These are phyloP conservation scores for Starmerella riodocensis DNA, from an alignment of 805 yeast genomes.

Conservation along the genomic window DNA sequence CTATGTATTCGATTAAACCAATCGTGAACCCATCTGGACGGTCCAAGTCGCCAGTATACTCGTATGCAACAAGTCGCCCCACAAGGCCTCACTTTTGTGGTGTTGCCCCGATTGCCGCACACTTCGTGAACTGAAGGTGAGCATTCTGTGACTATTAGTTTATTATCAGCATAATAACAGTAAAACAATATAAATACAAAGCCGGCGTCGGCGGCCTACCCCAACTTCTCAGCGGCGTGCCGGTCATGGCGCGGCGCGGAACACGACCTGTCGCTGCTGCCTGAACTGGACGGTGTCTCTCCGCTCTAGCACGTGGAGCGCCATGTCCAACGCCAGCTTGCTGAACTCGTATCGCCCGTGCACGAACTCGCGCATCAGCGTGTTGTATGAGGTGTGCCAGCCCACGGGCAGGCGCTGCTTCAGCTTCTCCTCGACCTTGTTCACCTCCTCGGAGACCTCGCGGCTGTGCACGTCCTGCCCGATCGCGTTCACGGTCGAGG, in stretches of 20 bases:
- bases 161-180: too few species aligned
- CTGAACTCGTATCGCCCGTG: conserved; percentile 33
- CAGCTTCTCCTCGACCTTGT: conserved; percentile 68
- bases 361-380: conserved; percentile 65
- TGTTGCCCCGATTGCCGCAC: too few species aligned
- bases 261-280: conserved; percentile 71
- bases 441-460: conserved; percentile 46
- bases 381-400: conserved; percentile 81
- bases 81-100: too few species aligned
- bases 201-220: too few species aligned
- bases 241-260: conserved; percentile 59
- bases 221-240: too few species aligned
- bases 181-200: too few species aligned
- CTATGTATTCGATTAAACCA: too few species aligned
- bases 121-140: too few species aligned
- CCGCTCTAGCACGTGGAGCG: conserved; percentile 67
- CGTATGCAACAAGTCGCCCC: too few species aligned
- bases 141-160: too few species aligned
- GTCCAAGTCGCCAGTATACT: too few species aligned
- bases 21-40: too few species aligned
- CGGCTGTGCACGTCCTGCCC: conserved; percentile 39
- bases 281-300: conserved; percentile 79
- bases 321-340: conserved; percentile 49
- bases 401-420: conserved; percentile 89
- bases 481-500: conserved; percentile 96